These are phyloP conservation scores for Gonium pectorale DNA, from an alignment of 139 green algal genomes.

Conservation along the genomic window DNA sequence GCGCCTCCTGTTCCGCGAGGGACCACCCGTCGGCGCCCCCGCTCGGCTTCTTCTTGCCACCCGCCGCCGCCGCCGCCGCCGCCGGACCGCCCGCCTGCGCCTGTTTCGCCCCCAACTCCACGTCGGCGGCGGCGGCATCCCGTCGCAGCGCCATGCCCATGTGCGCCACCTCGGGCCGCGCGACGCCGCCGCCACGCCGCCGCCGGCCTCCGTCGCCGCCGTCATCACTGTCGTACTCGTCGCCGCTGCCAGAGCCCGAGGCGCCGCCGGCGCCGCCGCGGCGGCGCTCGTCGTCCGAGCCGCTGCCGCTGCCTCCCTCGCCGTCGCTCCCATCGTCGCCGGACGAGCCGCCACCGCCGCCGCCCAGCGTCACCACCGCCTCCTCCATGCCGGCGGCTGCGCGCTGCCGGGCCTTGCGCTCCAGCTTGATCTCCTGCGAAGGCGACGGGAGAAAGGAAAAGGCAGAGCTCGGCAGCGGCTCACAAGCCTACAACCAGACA, in stretches of 20 bases:
- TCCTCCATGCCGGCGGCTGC: slow-evolving; percentile 1
- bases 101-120: no score
- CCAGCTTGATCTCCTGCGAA: slow-evolving; percentile 58
- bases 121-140: no score
- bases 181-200: background rate
- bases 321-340: background rate
- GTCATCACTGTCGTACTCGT: background rate
- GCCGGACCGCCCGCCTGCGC: background rate
- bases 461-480: no score
- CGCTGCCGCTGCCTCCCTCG: background rate
- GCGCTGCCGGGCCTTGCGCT: slow-evolving; percentile 44
- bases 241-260: no score
- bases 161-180: slow-evolving; percentile 49
- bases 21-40: slow-evolving; percentile 21
- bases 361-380: background rate
- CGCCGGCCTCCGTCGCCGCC: background rate
- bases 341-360: background rate
- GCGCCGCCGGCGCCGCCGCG: background rate
- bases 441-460: background rate
- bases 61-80: slow-evolving; percentile 4
- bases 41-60: background rate
- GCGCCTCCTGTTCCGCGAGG: slow-evolving; percentile 73
- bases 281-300: slow-evolving; percentile 3
- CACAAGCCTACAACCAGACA: no score
- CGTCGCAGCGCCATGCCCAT: slow-evolving; percentile 61